These are phyloP conservation scores for Brasilioporus rufonigricans DNA, from an alignment of 768 basidiomycete genomes.

Conservation along the genomic window DNA sequence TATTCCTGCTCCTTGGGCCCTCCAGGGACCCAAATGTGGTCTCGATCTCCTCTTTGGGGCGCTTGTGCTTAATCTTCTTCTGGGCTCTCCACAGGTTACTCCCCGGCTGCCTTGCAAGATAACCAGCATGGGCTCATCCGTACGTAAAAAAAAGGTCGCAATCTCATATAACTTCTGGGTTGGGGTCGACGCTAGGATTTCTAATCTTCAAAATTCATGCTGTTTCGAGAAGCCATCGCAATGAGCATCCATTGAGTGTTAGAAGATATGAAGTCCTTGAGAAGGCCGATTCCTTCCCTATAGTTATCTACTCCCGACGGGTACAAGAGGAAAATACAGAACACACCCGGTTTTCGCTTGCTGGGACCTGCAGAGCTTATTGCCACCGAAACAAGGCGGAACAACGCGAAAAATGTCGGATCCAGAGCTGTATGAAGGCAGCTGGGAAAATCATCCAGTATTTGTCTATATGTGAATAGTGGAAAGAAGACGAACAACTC, in stretches of 20 bases:
- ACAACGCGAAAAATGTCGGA: constrained; percentile 1
- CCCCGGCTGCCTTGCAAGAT: not conserved
- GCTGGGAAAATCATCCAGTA: not conserved
- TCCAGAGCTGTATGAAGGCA: not conserved
- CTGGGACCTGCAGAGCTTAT: constrained; percentile 12
- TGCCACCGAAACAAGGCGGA: constrained; percentile 16
- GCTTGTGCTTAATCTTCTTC: not conserved
- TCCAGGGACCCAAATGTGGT: not conserved
- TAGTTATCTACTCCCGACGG: not conserved
- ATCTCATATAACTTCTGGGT: not conserved
- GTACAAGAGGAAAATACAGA: not conserved
- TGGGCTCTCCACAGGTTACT: not conserved
- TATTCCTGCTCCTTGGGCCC: not conserved
- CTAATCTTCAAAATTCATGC: not conserved
- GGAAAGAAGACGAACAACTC: not conserved
- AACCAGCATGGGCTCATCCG: not conserved
- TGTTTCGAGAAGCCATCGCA: not conserved
- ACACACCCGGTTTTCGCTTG: constrained; percentile 4
- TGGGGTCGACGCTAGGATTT: not conserved
- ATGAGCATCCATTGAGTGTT: not conserved
- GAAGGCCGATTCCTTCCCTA: not conserved
- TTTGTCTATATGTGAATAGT: not conserved
- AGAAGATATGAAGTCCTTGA: no score
- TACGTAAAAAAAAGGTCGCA: constrained; percentile 11
- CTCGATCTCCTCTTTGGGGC: not conserved